Base-by-base conservation (phyloP, 2,329 filamentous ascomycete genomes). In the Ophiostoma sp. region DNA sequence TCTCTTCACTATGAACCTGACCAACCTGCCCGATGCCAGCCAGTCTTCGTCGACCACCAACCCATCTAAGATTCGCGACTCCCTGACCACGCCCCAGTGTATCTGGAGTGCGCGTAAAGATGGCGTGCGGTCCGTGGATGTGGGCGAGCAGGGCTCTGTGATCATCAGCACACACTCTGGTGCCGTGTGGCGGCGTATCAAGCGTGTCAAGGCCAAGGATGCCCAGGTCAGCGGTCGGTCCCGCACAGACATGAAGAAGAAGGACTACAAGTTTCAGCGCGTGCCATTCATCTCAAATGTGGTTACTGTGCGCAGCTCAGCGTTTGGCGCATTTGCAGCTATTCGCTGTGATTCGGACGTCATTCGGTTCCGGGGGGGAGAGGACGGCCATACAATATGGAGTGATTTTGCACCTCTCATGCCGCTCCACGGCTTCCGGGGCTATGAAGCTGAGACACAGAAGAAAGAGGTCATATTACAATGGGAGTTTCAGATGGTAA, bases 261-360 rank as follows among this genome's bases (percentile, higher is more conserved):
- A 96, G 73, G 93, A 97, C 75, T 97, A 96, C 81, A 99, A 99
- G 76, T 99, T 98, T 73, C 89, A 94, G 74, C 88, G 95, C 69
- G 87, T 99, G 8, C 90, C 95, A 0, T 93, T 91, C 58, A 85
- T 99, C 68, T 97, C 92, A 1, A 88, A 93, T 47, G 92, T 96
- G 14, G 84, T 90, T 44, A 88, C 89, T 3, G 93, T 98, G 7
- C 85, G 93, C 72, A 94, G 93, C 73, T 98, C 95, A 45, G 86
- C 89, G 0, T 96, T 91, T 77, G 95, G 95, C 4, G 91, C 94
- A 0, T 98, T 94, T 80, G 91, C 92, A 45, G 93, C 92, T 3
- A 85, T 97, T 63, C 87, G 95, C 64, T 89, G 90, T 74, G 93
- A 97, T 74, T 92, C 88, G 71, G 88, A 93, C 75, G 87, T 47